Evolutionary conservation across 2,329 filamentous ascomycete species (phyloP).

Genomic region (Calonectria honghensis): DNA sequence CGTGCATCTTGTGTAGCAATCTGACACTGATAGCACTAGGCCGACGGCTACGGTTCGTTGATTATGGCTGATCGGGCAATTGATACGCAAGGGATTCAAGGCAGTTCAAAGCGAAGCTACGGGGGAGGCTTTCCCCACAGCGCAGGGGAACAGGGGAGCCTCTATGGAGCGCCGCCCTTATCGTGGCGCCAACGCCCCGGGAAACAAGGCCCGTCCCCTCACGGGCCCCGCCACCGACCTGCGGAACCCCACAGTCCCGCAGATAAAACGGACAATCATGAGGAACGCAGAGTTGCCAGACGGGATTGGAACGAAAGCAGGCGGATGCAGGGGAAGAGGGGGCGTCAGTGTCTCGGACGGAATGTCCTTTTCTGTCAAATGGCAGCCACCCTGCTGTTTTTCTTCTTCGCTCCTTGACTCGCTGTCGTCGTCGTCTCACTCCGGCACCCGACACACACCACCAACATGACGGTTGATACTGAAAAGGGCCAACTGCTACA

Average conservation of each 20-base stretch:
- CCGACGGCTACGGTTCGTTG: background rate
- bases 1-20: background rate
- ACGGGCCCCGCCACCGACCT: background rate
- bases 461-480: slow-evolving; percentile 6
- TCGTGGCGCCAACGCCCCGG: slow-evolving; percentile 1
- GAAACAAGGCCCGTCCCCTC: slow-evolving; percentile 15
- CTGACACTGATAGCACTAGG: background rate
- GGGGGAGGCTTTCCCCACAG: slow-evolving; percentile 26
- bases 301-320: slow-evolving; percentile 28
- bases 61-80: slow-evolving; percentile 22
- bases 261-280: slow-evolving; percentile 11
- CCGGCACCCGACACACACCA: slow-evolving; percentile 11
- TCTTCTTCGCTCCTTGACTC: background rate
- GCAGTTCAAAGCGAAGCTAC: slow-evolving; percentile 19
- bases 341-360: slow-evolving; percentile 28
- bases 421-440: slow-evolving; percentile 4
- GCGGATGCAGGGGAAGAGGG: slow-evolving; percentile 4
- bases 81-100: slow-evolving; percentile 18
- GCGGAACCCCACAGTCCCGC: slow-evolving; percentile 20
- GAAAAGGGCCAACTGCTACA: slow-evolving; percentile 37
- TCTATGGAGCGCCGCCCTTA: slow-evolving; percentile 26
- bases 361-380: slow-evolving; percentile 30
- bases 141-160: slow-evolving; percentile 32
- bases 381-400: slow-evolving; percentile 15
- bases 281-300: background rate